A percentile compares a stretch with the other conserved stretches of the same genome.
Evolutionary conservation across 2,329 filamentous ascomycete species (phyloP).

Genomic region (Phialophora tarda): DNA sequence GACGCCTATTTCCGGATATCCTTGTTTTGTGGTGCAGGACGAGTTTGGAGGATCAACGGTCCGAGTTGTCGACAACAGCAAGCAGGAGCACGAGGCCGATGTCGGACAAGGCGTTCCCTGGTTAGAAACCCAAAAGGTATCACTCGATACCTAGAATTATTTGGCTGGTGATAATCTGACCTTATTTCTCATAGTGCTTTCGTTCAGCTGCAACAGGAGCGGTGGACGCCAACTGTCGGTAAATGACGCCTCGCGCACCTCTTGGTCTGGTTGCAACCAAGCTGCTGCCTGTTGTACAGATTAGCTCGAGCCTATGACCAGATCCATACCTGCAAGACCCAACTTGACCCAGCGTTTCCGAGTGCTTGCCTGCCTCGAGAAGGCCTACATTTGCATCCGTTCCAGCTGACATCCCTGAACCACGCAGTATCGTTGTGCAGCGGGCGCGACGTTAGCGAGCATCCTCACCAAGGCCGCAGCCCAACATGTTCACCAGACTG

Average conservation of each 20-base stretch:
- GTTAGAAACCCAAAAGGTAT: background rate
- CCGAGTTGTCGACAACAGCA: background rate
- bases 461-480: background rate
- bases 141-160: background rate
- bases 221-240: background rate
- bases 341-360: background rate
- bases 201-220: background rate
- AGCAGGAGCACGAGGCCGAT: background rate
- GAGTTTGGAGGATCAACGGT: background rate
- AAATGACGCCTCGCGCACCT: background rate
- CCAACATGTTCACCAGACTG: background rate
- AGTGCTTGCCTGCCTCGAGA: background rate
- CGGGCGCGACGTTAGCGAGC: background rate
- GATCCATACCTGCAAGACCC: background rate
- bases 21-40: background rate
- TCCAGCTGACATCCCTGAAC: background rate
- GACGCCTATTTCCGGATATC: background rate
- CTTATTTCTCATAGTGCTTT: background rate
- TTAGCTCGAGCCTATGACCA: background rate
- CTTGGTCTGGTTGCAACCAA: background rate
- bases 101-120: background rate
- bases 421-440: background rate
- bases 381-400: background rate
- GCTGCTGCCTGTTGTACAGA: background rate
- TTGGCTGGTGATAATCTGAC: background rate